These are phyloP conservation scores for Teratosphaeria gauchensis DNA, from an alignment of 2,329 filamentous ascomycete genomes.

Conservation along the genomic window DNA sequence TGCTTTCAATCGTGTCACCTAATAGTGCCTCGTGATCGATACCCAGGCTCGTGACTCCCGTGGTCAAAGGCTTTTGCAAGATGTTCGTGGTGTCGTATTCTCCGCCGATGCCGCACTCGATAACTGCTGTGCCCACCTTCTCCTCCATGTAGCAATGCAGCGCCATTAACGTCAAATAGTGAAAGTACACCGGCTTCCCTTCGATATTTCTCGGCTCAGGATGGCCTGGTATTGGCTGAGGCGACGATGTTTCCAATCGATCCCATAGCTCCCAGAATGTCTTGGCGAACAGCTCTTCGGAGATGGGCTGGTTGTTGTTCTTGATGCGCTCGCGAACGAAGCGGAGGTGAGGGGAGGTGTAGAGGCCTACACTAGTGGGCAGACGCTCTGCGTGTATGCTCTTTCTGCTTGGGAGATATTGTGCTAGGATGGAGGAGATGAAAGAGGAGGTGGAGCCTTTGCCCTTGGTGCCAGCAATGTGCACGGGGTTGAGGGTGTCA, in stretches of 20 bases:
- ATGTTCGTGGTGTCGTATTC: constrained; percentile 92
- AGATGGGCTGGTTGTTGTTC: constrained; percentile 63
- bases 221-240: constrained; percentile 37
- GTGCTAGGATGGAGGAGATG: constrained; percentile 65
- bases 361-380: constrained; percentile 53
- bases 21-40: constrained; percentile 79
- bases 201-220: constrained; percentile 39
- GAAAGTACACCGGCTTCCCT: constrained; percentile 83
- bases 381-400: constrained; percentile 22
- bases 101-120: constrained; percentile 91
- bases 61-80: constrained; percentile 57
- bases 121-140: constrained; percentile 65
- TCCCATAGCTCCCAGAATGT: constrained; percentile 87
- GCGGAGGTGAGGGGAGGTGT: constrained; percentile 77
- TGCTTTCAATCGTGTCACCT: constrained; percentile 67
- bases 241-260: constrained; percentile 39
- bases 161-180: constrained; percentile 80
- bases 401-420: constrained; percentile 41
- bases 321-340: constrained; percentile 77
- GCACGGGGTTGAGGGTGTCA: constrained; percentile 54
- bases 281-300: constrained; percentile 56
- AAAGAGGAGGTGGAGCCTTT: constrained; percentile 86
- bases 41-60: constrained; percentile 69
- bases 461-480: constrained; percentile 88
- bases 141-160: constrained; percentile 72